Base-by-base conservation (phyloP, 1,284 basidiomycete species). In the Porogramme epimiltina region DNA sequence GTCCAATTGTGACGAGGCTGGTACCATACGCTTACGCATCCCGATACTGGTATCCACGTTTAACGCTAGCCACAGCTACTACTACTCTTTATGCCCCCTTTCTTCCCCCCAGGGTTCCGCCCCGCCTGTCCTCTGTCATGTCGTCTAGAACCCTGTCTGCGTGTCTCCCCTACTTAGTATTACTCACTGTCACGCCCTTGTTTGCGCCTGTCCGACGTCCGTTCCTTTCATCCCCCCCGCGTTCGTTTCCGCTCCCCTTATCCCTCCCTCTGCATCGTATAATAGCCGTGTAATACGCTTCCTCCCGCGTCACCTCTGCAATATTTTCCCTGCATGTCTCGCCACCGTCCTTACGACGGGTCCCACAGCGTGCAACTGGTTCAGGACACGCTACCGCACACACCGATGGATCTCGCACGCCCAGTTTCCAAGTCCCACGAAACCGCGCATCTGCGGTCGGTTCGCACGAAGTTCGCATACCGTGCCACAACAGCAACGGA, bases 261-360 rank as follows among this genome's bases (percentile, higher is more conserved):
- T n/a, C n/a, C n/a, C n/a, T n/a, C n/a, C n/a, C n/a, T n/a, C n/a
- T n/a, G n/a, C n/a, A n/a, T n/a, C 39, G 20, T n/a, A 26, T 45
- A 37, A 45, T 33, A 37, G 43, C 43, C 31, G 20, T 45, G 43
- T 45, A 45, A 45, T 45, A 20, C 11, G n/a, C 34, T 31, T 15
- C 8, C 9, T 31, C 15, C 15, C 28, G 8, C 28, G 28, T 31
- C 28, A 31, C n/a, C 34, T 37, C 16, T 18, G 5, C 34, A 16
- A 31, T 6, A 6, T 13, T 31, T 31, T 31, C 28, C 13, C 28
- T 31, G 13, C 13, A 13, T 31, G 28, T 31, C 8, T 31, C 28
- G n/a, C n/a, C n/a, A n/a, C n/a, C n/a, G n/a, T n/a, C n/a, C n/a
- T n/a, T n/a, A n/a, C n/a, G n/a, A n/a, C n/a, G n/a, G n/a, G n/a